Conservation (phyloP, 305 asterid genomes). For the Fraxinus sp. region DNA sequence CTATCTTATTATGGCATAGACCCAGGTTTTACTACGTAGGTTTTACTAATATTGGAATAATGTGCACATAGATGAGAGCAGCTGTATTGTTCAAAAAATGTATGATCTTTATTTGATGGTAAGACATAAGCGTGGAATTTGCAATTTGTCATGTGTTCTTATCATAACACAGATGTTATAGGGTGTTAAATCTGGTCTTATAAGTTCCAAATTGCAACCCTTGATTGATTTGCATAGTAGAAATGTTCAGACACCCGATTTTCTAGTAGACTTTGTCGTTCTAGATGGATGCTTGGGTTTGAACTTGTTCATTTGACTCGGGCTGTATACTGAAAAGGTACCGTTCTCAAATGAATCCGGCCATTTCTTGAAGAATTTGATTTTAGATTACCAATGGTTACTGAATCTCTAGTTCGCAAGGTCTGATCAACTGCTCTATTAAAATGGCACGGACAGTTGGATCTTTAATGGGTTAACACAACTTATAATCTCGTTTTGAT, state of each 20-base stretch:
- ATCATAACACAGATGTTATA: background rate
- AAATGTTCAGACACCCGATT: background rate
- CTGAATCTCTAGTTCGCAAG: background rate
- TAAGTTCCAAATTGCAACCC: background rate
- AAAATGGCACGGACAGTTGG: background rate
- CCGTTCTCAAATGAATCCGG: background rate
- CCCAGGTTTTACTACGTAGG: background rate
- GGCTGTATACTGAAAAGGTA: background rate
- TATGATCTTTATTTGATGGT: background rate
- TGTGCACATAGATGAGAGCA: conserved; percentile 22
- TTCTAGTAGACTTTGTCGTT: background rate
- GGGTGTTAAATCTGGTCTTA: background rate
- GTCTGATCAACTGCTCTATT: background rate
- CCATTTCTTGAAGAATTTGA: background rate
- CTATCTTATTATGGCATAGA: background rate
- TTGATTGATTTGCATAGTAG: background rate
- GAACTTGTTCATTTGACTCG: background rate
- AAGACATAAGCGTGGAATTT: background rate
- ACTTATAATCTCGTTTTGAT: background rate
- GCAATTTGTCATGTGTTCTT: background rate
- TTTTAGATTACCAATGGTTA: background rate
- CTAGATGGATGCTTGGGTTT: background rate
- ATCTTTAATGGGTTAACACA: background rate
- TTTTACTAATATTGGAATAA: background rate
- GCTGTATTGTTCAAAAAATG: background rate